phyloP scores from a whole-genome alignment of 441 rosid species.

The Manihot esculenta region DNA sequence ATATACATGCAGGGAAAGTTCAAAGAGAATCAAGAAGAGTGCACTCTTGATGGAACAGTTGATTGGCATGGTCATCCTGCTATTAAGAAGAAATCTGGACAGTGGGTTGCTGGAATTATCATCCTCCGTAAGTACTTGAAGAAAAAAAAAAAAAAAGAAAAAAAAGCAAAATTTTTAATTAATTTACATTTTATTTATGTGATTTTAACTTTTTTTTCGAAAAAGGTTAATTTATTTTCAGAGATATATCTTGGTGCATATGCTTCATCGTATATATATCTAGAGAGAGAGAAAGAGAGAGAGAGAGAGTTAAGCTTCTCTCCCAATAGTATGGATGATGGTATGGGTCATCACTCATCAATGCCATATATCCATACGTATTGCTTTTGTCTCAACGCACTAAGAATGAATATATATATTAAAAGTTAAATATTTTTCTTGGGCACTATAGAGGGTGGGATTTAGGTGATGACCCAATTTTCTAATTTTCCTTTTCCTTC shows the following conservation, averaged over 20 bases:
- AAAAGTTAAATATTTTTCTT: too few relatives aligned
- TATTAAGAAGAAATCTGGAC: slow-evolving; percentile 58
- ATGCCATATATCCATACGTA: too few relatives aligned
- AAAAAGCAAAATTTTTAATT: background rate
- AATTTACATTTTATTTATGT: background rate
- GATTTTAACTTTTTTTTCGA: background rate
- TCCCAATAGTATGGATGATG: background rate
- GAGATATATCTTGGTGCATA: background rate
- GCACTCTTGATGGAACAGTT: slow-evolving; percentile 70
- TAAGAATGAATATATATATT: background rate
- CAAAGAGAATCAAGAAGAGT: slow-evolving; percentile 40
- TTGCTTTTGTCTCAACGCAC: slow-evolving; percentile 19
- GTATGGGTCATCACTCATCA: too few relatives aligned
- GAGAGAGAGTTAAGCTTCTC: background rate
- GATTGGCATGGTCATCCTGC: slow-evolving; percentile 74
- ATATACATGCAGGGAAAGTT: slow-evolving; percentile 32
- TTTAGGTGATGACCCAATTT: too few relatives aligned
- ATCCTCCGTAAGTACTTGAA: slow-evolving; percentile 52
- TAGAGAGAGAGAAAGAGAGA: too few relatives aligned
- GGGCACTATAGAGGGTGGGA: too few relatives aligned
- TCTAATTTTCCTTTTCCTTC: background rate
- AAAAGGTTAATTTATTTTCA: slow-evolving; percentile 7
- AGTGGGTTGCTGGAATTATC: slow-evolving; percentile 79
- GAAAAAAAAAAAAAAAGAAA: background rate
- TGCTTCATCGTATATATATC: background rate